Conservation (phyloP, 1,284 basidiomycete genomes). For the Hymenochaete sp. region DNA sequence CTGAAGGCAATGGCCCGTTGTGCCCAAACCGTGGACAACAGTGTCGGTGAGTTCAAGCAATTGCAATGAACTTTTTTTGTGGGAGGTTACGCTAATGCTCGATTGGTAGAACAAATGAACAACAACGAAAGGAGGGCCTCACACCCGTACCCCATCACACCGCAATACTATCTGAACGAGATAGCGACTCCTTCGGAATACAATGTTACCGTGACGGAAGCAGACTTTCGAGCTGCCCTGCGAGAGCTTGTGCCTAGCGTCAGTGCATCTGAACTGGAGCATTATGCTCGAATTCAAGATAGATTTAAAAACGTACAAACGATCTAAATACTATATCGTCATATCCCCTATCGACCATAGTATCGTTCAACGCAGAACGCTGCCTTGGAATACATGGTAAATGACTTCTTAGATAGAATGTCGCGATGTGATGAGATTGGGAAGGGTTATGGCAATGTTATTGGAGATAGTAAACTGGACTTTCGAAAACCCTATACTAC, state of each 20-base stretch:
- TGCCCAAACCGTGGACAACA: constrained; percentile 70
- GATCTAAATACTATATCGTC: too few species aligned
- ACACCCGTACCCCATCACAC: constrained; percentile 70
- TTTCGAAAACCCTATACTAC: too few species aligned
- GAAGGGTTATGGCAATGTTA: background rate
- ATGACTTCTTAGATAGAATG: too few species aligned
- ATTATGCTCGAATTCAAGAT: constrained; percentile 74
- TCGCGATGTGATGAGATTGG: background rate
- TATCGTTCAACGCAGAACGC: too few species aligned
- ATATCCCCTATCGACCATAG: too few species aligned
- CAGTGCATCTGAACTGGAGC: constrained; percentile 80
- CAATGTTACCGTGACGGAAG: constrained; percentile 62
- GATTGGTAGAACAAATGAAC: constrained; percentile 33
- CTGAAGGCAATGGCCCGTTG: constrained; percentile 91
- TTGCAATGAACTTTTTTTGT: background rate
- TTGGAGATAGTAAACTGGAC: background rate
- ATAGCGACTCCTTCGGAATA: constrained; percentile 70
- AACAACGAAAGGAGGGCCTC: constrained; percentile 29
- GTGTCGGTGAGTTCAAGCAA: constrained; percentile 42
- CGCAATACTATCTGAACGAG: constrained; percentile 90
- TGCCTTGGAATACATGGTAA: too few species aligned
- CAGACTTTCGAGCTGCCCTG: constrained; percentile 76
- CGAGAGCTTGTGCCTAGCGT: constrained; percentile 80
- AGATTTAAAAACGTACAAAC: too few species aligned
- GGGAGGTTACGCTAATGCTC: constrained; percentile 27